Evolutionary conservation across 139 green algal genomes (phyloP), one percentile per base, ranked within the genome.

Genomic region (Tetratostichococcus sp.): DNA sequence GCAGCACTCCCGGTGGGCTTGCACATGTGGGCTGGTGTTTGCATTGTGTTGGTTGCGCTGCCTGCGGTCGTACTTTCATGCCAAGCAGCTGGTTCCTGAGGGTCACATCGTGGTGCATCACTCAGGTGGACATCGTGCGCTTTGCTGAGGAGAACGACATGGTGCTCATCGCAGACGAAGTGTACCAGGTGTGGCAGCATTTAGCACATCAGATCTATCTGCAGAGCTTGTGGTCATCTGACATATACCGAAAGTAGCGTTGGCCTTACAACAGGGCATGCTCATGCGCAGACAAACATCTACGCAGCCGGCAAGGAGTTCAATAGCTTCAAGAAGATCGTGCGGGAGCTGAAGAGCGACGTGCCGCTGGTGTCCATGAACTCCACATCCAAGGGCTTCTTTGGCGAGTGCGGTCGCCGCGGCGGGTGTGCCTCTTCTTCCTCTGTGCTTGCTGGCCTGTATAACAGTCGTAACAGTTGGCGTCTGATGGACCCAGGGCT

Each of bases 231-330:
- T 50, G 39, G 11, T n/a, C n/a, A n/a, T n/a, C n/a, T n/a, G n/a
- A n/a, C n/a, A n/a, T n/a, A n/a, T n/a, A n/a, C n/a, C n/a, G n/a
- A n/a, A n/a, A n/a, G n/a, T n/a, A n/a, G n/a, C n/a, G n/a, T n/a
- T n/a, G n/a, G n/a, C n/a, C n/a, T n/a, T n/a, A n/a, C n/a, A n/a
- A n/a, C n/a, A n/a, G n/a, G n/a, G n/a, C n/a, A n/a, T n/a, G n/a
- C n/a, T n/a, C n/a, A n/a, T n/a, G n/a, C n/a, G 14, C 93, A 98
- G 82, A 87, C 89, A 58, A 98, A 98, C 85, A 86, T 98, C 25
- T 98, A 97, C 74, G 82, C 79, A 4, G 81, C 87, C 21, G 79
- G 83, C 69, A 89, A 89, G 77, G 74, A 76, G 43, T 98, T 98
- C 76, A 77, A 82, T 69, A 91, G 77, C 42, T 94, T 97, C 82